Conservation (phyloP, 176 grass and related monocot genomes). For the Rhynchospora tenuis region DNA sequence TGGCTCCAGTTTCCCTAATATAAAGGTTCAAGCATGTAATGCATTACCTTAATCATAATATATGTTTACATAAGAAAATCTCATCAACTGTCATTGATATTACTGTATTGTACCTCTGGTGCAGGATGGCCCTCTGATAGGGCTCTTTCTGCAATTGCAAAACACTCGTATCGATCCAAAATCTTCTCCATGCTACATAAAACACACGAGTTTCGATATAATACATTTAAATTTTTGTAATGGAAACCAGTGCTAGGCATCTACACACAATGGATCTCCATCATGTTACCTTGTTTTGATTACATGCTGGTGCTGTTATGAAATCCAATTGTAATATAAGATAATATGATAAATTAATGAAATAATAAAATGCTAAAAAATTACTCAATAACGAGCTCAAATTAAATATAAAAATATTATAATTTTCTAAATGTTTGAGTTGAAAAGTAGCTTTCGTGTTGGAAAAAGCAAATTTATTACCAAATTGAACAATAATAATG, state of each 20-base stretch:
- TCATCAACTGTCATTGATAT: neutral
- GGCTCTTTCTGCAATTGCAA: constrained; percentile 15
- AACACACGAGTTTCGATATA: neutral
- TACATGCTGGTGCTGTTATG: neutral
- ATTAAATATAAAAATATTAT: no score
- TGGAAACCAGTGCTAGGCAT: neutral
- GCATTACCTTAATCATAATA: neutral
- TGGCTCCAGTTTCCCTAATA: constrained; percentile 26
- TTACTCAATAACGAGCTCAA: no score
- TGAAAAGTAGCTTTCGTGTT: no score
- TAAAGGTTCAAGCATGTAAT: neutral
- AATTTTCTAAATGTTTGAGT: no score
- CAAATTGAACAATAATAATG: no score
- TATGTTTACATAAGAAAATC: neutral
- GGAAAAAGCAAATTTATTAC: no score
- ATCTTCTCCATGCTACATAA: constrained; percentile 29
- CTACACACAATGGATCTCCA: neutral
- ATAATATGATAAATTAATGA: no score
- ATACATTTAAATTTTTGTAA: constrained; percentile 12
- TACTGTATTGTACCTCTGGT: constrained; percentile 3
- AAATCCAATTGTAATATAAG: neutral
- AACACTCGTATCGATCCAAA: constrained; percentile 25
- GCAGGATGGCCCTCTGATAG: constrained; percentile 15
- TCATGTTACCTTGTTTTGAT: neutral
- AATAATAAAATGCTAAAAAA: no score